phyloP scores from a whole-genome alignment of 2,329 filamentous ascomycete genomes.

The Ophiostoma australiae region DNA sequence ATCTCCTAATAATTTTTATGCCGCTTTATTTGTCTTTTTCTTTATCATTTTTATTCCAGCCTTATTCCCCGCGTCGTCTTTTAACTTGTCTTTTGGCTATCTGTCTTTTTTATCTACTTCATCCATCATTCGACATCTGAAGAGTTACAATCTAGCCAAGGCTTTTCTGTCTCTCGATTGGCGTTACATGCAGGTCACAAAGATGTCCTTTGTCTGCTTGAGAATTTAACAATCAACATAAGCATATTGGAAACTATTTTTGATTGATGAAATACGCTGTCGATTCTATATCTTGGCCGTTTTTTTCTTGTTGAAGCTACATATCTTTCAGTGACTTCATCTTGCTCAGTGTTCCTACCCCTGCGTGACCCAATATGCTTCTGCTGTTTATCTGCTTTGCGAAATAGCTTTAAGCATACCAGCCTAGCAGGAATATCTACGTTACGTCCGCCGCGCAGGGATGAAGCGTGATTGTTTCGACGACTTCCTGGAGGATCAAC shows the following conservation, averaged over 20 bases:
- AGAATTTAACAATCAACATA: background rate
- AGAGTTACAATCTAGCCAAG: background rate
- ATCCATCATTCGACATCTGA: background rate
- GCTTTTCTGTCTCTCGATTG: background rate
- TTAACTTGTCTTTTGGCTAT: background rate
- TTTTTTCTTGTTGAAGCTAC: background rate
- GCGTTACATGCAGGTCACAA: background rate
- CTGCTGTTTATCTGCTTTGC: background rate
- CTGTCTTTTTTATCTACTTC: background rate
- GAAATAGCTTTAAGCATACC: background rate
- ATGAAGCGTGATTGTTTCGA: background rate
- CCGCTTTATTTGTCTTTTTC: background rate
- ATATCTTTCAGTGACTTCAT: background rate
- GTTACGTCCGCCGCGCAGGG: background rate
- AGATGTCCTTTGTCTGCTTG: background rate
- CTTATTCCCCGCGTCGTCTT: background rate
- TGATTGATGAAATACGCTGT: too few relatives aligned
- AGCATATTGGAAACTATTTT: background rate
- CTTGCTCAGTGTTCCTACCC: background rate
- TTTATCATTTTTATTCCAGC: background rate
- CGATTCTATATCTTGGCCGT: background rate
- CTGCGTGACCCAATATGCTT: background rate
- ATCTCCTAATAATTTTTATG: background rate
- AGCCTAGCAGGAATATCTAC: background rate
- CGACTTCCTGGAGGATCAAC: background rate